Conservation (phyloP, 495 filamentous ascomycete genomes). For the Neurospora sp. region DNA sequence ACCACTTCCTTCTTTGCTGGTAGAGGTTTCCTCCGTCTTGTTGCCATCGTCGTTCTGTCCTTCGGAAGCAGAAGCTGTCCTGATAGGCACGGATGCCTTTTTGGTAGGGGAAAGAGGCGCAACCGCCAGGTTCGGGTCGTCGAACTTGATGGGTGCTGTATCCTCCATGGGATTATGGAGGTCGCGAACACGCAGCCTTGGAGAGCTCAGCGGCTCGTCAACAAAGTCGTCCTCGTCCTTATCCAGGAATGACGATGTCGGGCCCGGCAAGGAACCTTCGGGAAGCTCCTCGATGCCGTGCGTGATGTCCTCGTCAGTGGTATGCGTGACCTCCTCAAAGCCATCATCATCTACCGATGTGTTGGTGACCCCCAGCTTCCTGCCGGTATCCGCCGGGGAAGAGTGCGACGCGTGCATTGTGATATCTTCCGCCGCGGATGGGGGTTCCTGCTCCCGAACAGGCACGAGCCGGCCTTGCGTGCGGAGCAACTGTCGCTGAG, state of each 20-base stretch:
- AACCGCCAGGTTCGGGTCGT: conserved; percentile 36
- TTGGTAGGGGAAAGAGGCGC: conserved; percentile 42
- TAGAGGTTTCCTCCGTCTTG: neutral
- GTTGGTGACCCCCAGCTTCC: conserved; percentile 61
- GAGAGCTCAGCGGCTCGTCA: conserved; percentile 57
- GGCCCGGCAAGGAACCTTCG: conserved; percentile 24
- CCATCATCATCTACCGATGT: conserved; percentile 74
- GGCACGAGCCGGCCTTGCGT: conserved; percentile 50
- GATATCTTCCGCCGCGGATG: conserved; percentile 29
- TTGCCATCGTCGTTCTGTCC: neutral
- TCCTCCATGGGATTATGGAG: conserved; percentile 10
- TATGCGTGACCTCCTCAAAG: conserved; percentile 80
- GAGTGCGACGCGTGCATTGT: conserved; percentile 37
- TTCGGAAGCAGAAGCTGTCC: neutral
- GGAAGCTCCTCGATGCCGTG: conserved; percentile 41
- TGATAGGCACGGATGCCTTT: conserved; percentile 8
- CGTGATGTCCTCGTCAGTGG: conserved; percentile 53
- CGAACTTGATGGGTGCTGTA: conserved; percentile 14
- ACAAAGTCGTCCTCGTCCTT: conserved; percentile 60
- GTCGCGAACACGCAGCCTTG: conserved; percentile 34
- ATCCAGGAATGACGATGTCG: conserved; percentile 33
- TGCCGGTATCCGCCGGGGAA: conserved; percentile 38
- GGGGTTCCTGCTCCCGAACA: conserved; percentile 22
- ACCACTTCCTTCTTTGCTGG: neutral
- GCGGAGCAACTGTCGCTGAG: conserved; percentile 68